These are phyloP conservation scores for Rhizoctonia solani DNA, from an alignment of 1,284 basidiomycete genomes.

Conservation along the genomic window DNA sequence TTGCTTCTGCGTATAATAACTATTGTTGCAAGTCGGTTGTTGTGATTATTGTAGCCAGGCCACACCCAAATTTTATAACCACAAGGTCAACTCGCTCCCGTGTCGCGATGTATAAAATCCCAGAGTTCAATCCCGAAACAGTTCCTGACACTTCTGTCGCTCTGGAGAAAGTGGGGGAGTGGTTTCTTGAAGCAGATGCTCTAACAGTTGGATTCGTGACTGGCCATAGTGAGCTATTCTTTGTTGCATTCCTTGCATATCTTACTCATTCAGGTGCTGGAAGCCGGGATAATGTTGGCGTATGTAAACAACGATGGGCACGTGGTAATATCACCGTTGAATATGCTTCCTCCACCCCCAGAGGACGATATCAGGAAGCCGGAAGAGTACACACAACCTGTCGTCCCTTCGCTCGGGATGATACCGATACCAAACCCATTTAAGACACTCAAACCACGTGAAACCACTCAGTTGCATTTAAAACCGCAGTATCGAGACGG, in stretches of 20 bases:
- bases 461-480: background rate
- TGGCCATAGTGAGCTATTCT: conserved; percentile 40
- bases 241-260: background rate
- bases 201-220: conserved; percentile 52
- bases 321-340: conserved; percentile 43
- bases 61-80: conserved; percentile 7
- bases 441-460: conserved; percentile 15
- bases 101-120: conserved; percentile 53
- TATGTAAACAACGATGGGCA: conserved; percentile 39
- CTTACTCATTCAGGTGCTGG: background rate
- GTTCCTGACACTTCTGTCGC: conserved; percentile 44
- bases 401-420: conserved; percentile 7
- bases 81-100: conserved; percentile 44
- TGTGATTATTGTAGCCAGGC: conserved; percentile 29
- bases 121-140: conserved; percentile 26
- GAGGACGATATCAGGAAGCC: conserved; percentile 12
- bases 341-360: conserved; percentile 30
- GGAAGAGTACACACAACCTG: background rate
- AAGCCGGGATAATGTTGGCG: conserved; percentile 47
- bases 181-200: conserved; percentile 56
- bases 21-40: conserved; percentile 30
- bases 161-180: conserved; percentile 58
- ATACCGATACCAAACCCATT: conserved; percentile 30
- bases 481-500: conserved; percentile 12
- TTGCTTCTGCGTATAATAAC: background rate